Conservation (phyloP, 441 rosid genomes). For the Francoa sonchifolia region DNA sequence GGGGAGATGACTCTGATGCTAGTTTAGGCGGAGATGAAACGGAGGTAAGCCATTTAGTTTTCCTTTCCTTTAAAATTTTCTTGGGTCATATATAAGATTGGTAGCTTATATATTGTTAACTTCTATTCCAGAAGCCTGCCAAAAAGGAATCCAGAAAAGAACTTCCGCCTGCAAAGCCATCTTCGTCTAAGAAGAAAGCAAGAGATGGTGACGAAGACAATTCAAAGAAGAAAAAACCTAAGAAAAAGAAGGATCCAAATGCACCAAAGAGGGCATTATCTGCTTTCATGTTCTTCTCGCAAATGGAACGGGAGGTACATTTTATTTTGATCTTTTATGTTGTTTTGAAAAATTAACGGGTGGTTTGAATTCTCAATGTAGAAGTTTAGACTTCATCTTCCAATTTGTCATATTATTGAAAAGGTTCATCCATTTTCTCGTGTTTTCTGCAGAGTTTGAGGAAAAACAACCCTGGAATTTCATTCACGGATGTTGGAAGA, state of each 20-base stretch:
- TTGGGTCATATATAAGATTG: neutral
- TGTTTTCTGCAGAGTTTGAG: neutral
- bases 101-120: no score
- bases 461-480: no score
- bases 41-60: slow-evolving; percentile 38
- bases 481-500: no score
- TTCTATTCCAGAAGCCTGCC: slow-evolving; percentile 44
- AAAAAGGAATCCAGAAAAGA: slow-evolving; percentile 64
- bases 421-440: neutral
- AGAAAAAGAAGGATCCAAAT: slow-evolving; percentile 92
- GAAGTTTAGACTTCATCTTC: no score
- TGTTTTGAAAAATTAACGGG: no score
- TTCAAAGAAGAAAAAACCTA: slow-evolving; percentile 65
- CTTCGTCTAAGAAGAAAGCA: slow-evolving; percentile 53
- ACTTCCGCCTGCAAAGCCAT: slow-evolving; percentile 44
- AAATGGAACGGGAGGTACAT: slow-evolving; percentile 78
- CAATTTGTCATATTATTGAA: no score
- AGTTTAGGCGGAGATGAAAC: slow-evolving; percentile 62
- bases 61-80: slow-evolving; percentile 1
- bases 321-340: neutral
- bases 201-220: slow-evolving; percentile 58
- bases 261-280: slow-evolving; percentile 88
- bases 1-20: slow-evolving; percentile 71
- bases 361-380: no score
- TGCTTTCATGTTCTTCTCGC: slow-evolving; percentile 70